phyloP scores from a whole-genome alignment of 2,329 filamentous ascomycete species.

The Colletotrichum cordylinicola region DNA sequence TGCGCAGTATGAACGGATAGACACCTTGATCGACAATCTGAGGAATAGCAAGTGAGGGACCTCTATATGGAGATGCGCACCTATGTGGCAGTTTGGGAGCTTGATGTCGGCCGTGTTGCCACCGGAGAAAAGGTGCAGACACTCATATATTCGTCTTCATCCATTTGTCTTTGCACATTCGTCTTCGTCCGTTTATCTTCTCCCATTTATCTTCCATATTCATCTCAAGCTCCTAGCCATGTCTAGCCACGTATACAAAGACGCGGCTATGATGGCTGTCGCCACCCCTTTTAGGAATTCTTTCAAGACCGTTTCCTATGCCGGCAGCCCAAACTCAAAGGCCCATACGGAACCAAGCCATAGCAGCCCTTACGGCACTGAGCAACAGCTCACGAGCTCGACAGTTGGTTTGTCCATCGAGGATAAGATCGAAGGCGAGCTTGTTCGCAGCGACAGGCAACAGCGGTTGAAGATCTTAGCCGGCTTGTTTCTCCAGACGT shows the following conservation, averaged over 20 bases:
- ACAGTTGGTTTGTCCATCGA: neutral
- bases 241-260: rapidly evolving
- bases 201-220: no score
- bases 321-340: neutral
- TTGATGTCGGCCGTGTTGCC: no score
- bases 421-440: neutral
- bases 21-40: no score
- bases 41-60: no score
- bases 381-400: rapidly evolving
- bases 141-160: no score
- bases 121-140: no score
- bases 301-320: rapidly evolving
- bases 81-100: no score
- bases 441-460: neutral
- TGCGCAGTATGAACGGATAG: no score
- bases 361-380: rapidly evolving
- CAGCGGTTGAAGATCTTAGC: neutral
- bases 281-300: rapidly evolving
- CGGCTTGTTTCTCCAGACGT: neutral
- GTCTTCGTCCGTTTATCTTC: no score
- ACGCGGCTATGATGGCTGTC: rapidly evolving
- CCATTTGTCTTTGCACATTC: no score
- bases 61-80: no score
- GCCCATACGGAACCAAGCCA: neutral
- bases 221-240: neutral